Evolutionary conservation across 352 stramenopile species (phyloP), one percentile per base, ranked within the genome.

Genomic region (Phytophthora chlamydospora): DNA sequence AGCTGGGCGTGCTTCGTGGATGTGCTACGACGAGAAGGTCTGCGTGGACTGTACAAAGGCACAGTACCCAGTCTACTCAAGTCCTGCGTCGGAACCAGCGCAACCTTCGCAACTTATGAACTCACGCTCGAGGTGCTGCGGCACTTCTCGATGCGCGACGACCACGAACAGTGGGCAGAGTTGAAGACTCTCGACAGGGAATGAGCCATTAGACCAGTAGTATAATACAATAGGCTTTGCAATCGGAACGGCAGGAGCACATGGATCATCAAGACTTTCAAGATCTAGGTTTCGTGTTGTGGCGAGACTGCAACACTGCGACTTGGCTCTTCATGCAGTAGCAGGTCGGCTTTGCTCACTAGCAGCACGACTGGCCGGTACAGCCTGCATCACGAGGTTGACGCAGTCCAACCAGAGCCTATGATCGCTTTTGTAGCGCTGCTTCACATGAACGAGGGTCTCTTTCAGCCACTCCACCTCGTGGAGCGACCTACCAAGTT

Each of bases 71-170:
- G 87, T 64, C 62, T 96, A 29, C 49, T 93, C 32, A 96, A 96
- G 70, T 89, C 87, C 2, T 75, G 88, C 14, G 78, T 94, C n/a
- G 77, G 72, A 16, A 78, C 88, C 53, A 94, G 87, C 68, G 76
- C 73, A 16, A 91, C 81, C 17, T 96, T 94, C 45, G 82, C 78
- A 11, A 77, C 81, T 33, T 96, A 94, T 62, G 87, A 96, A 51
- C 27, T 85, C 33, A 68, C 83, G 11, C 63, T 90, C 7, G 48
- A 73, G 5, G 49, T 66, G 6, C 42, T 93, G 36, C 75, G 71
- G 48, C 66, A 71, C 24, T 8, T 76, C 6, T 48, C 56, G 5
- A 44, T 60, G 31, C 38, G 39, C 33, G 45, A 60, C 50, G 33
- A 60, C 41, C 45, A 19, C 13, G 50, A 61, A 13, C 42, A 67